phyloP scores from a whole-genome alignment of 2,329 filamentous ascomycete species.

The Colletotrichum camelliae region DNA sequence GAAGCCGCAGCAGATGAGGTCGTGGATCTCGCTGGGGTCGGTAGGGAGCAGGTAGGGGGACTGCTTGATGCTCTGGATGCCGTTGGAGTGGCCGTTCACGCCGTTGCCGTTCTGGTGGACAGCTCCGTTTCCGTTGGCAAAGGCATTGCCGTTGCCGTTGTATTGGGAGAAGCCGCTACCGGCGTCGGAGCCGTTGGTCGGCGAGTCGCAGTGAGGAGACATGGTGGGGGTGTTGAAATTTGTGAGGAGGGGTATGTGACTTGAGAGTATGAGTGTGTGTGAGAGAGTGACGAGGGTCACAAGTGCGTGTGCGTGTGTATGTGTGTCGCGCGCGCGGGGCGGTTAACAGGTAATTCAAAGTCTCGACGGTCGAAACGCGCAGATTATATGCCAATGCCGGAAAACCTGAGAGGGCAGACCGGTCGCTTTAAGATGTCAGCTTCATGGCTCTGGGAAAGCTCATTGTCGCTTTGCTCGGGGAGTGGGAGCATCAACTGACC shows the following conservation, averaged over 20 bases:
- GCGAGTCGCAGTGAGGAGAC: slow-evolving; percentile 41
- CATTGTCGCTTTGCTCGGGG: background rate
- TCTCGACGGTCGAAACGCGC: background rate
- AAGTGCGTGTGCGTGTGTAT: background rate
- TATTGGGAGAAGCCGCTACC: slow-evolving; percentile 10
- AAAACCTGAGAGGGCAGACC: background rate
- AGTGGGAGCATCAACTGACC: slow-evolving; percentile 20
- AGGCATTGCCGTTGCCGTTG: slow-evolving; percentile 26
- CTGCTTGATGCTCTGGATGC: slow-evolving; percentile 12
- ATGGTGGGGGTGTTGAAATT: slow-evolving; percentile 27
- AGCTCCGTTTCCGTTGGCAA: slow-evolving; percentile 18
- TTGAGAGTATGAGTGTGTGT: background rate
- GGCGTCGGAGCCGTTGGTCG: slow-evolving; percentile 27
- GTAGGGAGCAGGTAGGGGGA: slow-evolving; percentile 56
- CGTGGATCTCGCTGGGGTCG: slow-evolving; percentile 70
- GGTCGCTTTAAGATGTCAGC: slow-evolving; percentile 15
- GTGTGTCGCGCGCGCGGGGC: background rate
- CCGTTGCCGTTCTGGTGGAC: slow-evolving; percentile 15
- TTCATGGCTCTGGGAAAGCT: background rate
- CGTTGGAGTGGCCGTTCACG: background rate
- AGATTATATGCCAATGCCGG: background rate
- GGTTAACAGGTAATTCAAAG: background rate
- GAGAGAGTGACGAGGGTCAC: background rate
- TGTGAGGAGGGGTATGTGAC: background rate
- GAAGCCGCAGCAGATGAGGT: slow-evolving; percentile 91